These are phyloP conservation scores for Candida parachauliodes DNA, from an alignment of 805 yeast genomes.

Conservation along the genomic window DNA sequence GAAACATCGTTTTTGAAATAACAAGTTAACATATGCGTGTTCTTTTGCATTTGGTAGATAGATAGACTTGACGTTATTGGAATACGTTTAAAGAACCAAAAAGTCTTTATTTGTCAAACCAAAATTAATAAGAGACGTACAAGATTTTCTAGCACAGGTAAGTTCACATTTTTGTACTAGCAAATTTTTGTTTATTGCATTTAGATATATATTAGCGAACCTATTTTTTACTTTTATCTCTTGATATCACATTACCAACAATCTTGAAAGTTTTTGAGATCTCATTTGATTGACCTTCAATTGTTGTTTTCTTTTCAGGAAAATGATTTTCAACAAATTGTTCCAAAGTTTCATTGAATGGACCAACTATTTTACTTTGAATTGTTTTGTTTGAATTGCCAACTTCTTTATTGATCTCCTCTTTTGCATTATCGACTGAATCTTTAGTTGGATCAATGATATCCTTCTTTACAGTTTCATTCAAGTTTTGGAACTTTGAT, in stretches of 20 bases:
- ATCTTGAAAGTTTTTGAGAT: slow-evolving; percentile 48
- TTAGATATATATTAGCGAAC: no score
- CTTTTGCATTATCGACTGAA: slow-evolving; percentile 46
- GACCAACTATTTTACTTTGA: slow-evolving; percentile 50
- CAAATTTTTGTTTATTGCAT: no score
- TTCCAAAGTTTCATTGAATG: slow-evolving; percentile 55
- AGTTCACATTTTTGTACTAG: no score
- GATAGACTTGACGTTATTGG: no score
- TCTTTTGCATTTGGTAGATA: no score
- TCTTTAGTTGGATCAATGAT: slow-evolving; percentile 47
- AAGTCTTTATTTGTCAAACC: no score
- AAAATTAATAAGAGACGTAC: no score
- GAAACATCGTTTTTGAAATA: no score
- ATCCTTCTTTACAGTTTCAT: slow-evolving; percentile 13
- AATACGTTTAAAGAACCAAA: no score
- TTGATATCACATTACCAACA: slow-evolving; percentile 33
- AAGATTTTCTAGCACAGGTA: no score
- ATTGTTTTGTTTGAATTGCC: neutral
- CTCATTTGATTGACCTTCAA: slow-evolving; percentile 52
- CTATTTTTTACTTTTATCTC: slow-evolving; percentile 13
- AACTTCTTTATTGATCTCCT: slow-evolving; percentile 15
- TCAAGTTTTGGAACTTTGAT: slow-evolving; percentile 6
- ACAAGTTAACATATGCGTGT: no score
- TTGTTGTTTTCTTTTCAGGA: slow-evolving; percentile 42
- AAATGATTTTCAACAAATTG: slow-evolving; percentile 39